Evolutionary conservation across 1,284 basidiomycete genomes (phyloP).

Genomic region (Malassezia arunalokei): DNA sequence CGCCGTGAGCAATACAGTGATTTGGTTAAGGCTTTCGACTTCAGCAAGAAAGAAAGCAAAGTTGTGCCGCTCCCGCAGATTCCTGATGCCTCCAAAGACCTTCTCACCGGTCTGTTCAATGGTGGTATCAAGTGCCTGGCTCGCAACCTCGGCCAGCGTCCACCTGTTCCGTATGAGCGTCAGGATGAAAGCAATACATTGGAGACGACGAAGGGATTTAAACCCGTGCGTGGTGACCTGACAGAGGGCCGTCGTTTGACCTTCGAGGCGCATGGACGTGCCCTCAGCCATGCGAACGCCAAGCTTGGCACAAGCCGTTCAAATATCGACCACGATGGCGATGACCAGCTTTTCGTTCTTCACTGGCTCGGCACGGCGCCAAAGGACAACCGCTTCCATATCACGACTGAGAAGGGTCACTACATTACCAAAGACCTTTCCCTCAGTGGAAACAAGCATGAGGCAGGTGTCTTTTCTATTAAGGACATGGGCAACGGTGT

Average conservation of each 20-base stretch:
- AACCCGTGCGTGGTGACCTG: slow-evolving; percentile 20
- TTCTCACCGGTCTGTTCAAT: slow-evolving; percentile 15
- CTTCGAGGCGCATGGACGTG: slow-evolving; percentile 18
- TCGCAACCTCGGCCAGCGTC: slow-evolving; percentile 6
- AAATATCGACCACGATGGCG: background rate
- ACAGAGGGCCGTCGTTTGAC: slow-evolving; percentile 26
- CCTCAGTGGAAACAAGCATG: background rate
- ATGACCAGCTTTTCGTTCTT: slow-evolving; percentile 6
- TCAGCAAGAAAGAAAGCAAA: slow-evolving; percentile 16
- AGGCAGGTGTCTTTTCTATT: slow-evolving; percentile 9
- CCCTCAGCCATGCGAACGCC: slow-evolving; percentile 11
- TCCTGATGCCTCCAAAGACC: slow-evolving; percentile 13
- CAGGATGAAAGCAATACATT: slow-evolving; percentile 11
- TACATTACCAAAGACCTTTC: slow-evolving; percentile 5
- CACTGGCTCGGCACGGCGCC: slow-evolving; percentile 5
- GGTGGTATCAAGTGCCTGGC: slow-evolving; percentile 16
- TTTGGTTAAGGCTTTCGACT: slow-evolving; percentile 31
- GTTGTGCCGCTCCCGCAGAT: slow-evolving; percentile 10
- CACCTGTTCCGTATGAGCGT: background rate
- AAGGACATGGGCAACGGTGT: slow-evolving; percentile 9
- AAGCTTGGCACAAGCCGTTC: background rate
- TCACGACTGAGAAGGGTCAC: background rate
- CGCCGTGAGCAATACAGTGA: slow-evolving; percentile 26
- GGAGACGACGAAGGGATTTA: slow-evolving; percentile 19
- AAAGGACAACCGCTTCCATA: slow-evolving; percentile 4